Evolutionary conservation across 2,329 filamentous ascomycete species (phyloP).

Genomic region (Rhynchosporium agropyri): DNA sequence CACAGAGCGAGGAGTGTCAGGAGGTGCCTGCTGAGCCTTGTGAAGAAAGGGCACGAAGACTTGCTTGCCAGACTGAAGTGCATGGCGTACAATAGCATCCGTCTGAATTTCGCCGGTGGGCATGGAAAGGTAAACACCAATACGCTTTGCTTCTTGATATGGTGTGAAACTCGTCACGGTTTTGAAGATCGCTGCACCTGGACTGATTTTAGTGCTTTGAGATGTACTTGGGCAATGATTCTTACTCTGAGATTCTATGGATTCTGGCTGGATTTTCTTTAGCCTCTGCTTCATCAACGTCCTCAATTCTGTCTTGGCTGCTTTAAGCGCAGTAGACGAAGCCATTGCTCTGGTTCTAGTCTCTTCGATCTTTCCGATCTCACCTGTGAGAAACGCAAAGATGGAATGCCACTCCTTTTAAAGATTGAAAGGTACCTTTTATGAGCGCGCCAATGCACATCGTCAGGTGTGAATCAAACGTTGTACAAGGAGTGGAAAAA

Average conservation of each 20-base stretch:
- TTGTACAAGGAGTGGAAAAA: background rate
- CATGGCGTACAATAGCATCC: constrained; percentile 77
- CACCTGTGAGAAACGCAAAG: background rate
- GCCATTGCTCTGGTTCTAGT: constrained; percentile 26
- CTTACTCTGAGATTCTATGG: constrained; percentile 72
- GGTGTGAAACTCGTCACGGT: constrained; percentile 68
- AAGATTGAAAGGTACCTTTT: background rate
- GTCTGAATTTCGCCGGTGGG: constrained; percentile 85
- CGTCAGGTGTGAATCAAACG: background rate
- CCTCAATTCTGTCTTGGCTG: constrained; percentile 77
- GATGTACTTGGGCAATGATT: background rate
- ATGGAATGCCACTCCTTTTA: background rate
- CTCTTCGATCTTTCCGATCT: background rate
- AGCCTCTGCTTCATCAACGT: constrained; percentile 69
- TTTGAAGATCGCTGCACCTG: constrained; percentile 68
- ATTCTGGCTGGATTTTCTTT: constrained; percentile 60
- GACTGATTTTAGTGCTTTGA: constrained; percentile 17
- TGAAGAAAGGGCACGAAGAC: constrained; percentile 93
- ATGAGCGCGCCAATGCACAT: background rate
- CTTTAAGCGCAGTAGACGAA: constrained; percentile 51
- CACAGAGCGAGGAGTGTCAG: constrained; percentile 59
- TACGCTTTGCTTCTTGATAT: constrained; percentile 72
- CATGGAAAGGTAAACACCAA: constrained; percentile 95
- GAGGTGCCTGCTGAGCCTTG: constrained; percentile 49
- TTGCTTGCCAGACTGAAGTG: constrained; percentile 73